These are phyloP conservation scores for Neurospora sp. DNA, from an alignment of 2,329 filamentous ascomycete species.

Conservation along the genomic window DNA sequence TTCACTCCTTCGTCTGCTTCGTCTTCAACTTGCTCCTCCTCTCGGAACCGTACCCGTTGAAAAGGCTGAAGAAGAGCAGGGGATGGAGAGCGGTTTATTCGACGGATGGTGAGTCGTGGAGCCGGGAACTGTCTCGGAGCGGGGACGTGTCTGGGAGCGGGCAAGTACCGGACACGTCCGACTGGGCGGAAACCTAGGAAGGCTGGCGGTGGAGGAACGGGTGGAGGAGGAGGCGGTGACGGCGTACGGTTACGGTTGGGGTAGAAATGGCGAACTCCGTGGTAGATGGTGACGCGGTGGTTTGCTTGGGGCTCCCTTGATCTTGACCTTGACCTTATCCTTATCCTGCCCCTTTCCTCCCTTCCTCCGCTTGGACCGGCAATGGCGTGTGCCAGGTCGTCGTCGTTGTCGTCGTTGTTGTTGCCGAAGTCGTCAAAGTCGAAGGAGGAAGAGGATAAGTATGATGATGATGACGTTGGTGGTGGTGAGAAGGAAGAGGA, in stretches of 20 bases:
- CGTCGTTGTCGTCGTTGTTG: not conserved
- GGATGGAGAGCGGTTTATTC: not conserved
- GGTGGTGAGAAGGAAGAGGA: not conserved
- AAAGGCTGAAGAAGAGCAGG: not conserved
- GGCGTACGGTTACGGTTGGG: not conserved
- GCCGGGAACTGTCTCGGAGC: not conserved
- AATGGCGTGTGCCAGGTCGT: not conserved
- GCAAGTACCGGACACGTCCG: not conserved
- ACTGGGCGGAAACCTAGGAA: not conserved
- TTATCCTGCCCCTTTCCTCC: not conserved
- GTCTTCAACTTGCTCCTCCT: not conserved
- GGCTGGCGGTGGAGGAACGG: not conserved
- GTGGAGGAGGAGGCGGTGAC: not conserved
- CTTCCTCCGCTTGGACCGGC: conserved; percentile 1
- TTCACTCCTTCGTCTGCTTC: not conserved
- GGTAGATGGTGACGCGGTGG: not conserved
- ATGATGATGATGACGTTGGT: not conserved
- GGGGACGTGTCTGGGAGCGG: not conserved
- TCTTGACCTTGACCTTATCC: not conserved
- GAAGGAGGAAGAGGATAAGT: not conserved
- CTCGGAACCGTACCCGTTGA: not conserved
- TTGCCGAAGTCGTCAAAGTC: not conserved
- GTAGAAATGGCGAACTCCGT: not conserved
- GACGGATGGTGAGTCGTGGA: not conserved
- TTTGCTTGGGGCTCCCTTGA: not conserved